These are phyloP conservation scores for Platanthera zijinensis DNA, from an alignment of 106 monocot species.

Conservation along the genomic window DNA sequence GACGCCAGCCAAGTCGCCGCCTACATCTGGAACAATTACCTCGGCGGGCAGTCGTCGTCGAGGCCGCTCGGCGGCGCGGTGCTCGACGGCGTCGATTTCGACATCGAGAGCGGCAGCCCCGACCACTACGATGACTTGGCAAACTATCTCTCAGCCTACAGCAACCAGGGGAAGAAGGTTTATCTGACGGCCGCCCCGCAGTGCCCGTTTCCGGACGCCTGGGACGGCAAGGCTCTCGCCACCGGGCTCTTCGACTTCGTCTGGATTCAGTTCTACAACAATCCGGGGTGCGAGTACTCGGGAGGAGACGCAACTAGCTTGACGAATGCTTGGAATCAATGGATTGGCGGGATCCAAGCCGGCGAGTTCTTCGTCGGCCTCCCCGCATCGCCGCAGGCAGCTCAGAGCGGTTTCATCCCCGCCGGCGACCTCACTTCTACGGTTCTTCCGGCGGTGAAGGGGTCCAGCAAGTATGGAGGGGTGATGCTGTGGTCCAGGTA, in stretches of 20 bases:
- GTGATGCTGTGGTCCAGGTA: constrained; percentile 23
- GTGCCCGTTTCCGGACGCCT: constrained; percentile 24
- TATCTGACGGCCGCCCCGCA: constrained; percentile 22
- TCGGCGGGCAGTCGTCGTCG: constrained; percentile 11
- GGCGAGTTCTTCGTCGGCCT: constrained; percentile 10
- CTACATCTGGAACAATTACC: constrained; percentile 16
- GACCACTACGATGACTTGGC: constrained; percentile 13
- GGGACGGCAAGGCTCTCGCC: constrained; percentile 13
- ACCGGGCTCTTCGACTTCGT: constrained; percentile 16
- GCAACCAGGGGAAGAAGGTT: constrained; percentile 10
- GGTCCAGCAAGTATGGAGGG: constrained; percentile 21
- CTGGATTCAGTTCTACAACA: constrained; percentile 19
- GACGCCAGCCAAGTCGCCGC: constrained; percentile 10
- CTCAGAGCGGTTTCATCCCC: constrained; percentile 16
- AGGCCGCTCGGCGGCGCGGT: constrained; percentile 27
- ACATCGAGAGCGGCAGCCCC: constrained; percentile 11
- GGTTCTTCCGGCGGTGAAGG: constrained; percentile 15
- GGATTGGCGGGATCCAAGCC: constrained; percentile 8
- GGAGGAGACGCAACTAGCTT: constrained; percentile 1
- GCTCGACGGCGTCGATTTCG: constrained; percentile 22
- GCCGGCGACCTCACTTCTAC: background rate
- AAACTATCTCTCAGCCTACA: constrained; percentile 3
- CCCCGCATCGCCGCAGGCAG: constrained; percentile 13
- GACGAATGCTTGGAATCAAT: constrained; percentile 17
- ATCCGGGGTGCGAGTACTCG: constrained; percentile 10